phyloP scores from a whole-genome alignment of 495 filamentous ascomycete genomes.

The Aspergillus nanangensis region DNA sequence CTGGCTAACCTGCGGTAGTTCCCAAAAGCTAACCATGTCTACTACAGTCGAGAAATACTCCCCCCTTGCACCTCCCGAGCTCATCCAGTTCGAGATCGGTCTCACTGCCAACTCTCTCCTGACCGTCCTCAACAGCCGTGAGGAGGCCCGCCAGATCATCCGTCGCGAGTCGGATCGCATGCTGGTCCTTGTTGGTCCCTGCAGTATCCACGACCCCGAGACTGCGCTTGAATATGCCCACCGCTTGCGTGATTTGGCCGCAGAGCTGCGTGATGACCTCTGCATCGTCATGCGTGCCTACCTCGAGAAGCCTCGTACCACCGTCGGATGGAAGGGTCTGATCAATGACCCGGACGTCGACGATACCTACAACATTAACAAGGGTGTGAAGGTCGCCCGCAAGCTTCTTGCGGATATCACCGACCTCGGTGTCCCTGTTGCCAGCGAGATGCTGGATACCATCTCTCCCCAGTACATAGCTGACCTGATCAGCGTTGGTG shows the following conservation, averaged over 20 bases:
- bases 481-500: conserved; percentile 82
- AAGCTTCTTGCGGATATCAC: conserved; percentile 81
- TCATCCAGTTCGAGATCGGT: conserved; percentile 13
- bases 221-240: conserved; percentile 73
- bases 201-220: conserved; percentile 84
- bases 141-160: conserved; percentile 69
- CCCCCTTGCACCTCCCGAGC: conserved; percentile 10
- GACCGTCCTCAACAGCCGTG: conserved; percentile 70
- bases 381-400: conserved; percentile 73
- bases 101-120: conserved; percentile 10
- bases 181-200: conserved; percentile 82
- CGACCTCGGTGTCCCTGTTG: conserved; percentile 73
- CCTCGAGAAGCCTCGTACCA: conserved; percentile 90
- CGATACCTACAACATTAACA: conserved; percentile 90
- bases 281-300: conserved; percentile 90
- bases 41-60: conserved; percentile 10
- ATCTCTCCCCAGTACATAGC: conserved; percentile 85
- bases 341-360: conserved; percentile 96
- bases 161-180: conserved; percentile 64
- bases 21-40: not conserved
- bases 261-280: conserved; percentile 68
- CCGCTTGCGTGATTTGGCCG: conserved; percentile 62
- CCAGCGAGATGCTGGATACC: conserved; percentile 88
- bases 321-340: conserved; percentile 91
- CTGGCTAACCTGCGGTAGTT: too few species aligned